Conservation (phyloP, 1,284 basidiomycete species). For the Ceratobasidium sp. region DNA sequence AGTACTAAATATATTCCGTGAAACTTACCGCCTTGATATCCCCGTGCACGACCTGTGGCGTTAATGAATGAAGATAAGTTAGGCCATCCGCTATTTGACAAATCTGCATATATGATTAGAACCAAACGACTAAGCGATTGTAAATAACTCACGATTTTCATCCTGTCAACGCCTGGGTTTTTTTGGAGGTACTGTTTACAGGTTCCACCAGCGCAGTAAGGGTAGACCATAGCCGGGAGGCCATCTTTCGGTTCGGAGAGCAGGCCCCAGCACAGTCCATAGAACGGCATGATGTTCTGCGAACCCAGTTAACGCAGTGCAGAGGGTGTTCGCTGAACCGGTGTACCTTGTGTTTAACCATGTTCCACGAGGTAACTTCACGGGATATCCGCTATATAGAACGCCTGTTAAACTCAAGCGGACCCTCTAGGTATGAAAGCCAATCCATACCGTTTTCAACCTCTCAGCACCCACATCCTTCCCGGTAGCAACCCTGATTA, state of each 20-base stretch:
- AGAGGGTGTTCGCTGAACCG: background rate
- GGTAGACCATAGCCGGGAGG: constrained; percentile 20
- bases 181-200: constrained; percentile 6
- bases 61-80: constrained; percentile 36
- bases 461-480: background rate
- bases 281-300: constrained; percentile 27
- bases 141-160: constrained; percentile 13
- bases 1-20: background rate
- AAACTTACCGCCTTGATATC: constrained; percentile 46
- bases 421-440: background rate
- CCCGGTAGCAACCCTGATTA: constrained; percentile 7
- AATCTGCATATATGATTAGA: constrained; percentile 21
- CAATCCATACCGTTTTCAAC: constrained; percentile 6
- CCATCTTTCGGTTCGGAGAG: background rate
- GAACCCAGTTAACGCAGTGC: background rate
- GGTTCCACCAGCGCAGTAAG: constrained; percentile 38
- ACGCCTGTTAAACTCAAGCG: background rate
- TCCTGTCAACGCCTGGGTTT: constrained; percentile 16
- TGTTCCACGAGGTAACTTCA: constrained; percentile 6
- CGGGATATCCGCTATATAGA: constrained; percentile 13
- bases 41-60: constrained; percentile 40
- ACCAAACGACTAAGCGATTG: background rate
- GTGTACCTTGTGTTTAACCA: background rate
- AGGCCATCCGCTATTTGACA: constrained; percentile 43
- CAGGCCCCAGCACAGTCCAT: constrained; percentile 7